Base-by-base conservation (phyloP, 148 eudicot genomes). In the Silene conica region DNA sequence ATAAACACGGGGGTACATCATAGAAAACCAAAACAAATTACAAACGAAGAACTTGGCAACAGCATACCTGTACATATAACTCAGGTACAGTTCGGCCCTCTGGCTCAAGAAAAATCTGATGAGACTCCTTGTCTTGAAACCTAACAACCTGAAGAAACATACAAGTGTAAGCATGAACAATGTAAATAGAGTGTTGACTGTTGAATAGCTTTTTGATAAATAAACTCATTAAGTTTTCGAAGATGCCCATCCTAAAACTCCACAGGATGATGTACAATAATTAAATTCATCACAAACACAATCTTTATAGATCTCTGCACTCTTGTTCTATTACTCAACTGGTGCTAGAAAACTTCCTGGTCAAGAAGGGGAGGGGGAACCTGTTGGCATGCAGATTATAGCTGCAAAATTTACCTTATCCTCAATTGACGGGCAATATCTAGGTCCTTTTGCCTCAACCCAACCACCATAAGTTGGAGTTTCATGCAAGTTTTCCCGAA, bases 401-500 rank as follows among this genome's bases (percentile, higher is more conserved):
- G 13, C 14, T 25, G 26, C 18, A 45, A 69, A 65, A 58, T 25
- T 7, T 81, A 96, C 99, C 94, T 96, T 96, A 77, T 96, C 99
- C 87, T 96, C 99, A 83, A 96, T 96, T 34, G 97, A 96, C 55
- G 99, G 99, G 81, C 99, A 96, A 85, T 96, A 96, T 82, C 99
- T 87, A 80, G 99, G 99, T 54, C 99, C 99, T 87, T 90, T 96
- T 41, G 99, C 91, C 77, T 96, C 99, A 69, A 92, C 97, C 99
- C 99, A 96, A 57, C 99, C 99, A 80, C 99, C 99, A 84, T 96
- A 96, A 75, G 97, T 96, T 18, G 97, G 99, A 82, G 99, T 96
- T 80, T 96, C 99, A 70, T 92, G 96, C 91, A 96, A 83, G 82
- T 96, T 96, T 10, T 89, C 99, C 85, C 83, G 85, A 78, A 96